A percentile compares a stretch with the other conserved stretches of the same genome.
These are phyloP conservation scores for Purshia tridentata DNA, from an alignment of 306 rosid species.

Conservation along the genomic window DNA sequence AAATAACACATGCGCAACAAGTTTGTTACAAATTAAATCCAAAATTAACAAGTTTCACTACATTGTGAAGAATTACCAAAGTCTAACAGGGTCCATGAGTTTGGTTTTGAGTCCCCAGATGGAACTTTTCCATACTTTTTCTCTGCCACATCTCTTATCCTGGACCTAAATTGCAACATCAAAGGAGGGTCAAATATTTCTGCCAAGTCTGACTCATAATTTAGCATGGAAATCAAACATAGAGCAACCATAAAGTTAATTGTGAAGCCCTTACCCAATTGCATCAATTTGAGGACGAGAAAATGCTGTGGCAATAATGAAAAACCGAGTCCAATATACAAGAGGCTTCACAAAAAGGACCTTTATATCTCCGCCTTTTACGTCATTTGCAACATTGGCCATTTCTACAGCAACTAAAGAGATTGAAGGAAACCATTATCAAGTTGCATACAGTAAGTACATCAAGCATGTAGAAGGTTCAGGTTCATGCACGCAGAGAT, in stretches of 20 bases:
- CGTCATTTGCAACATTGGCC: constrained; percentile 90
- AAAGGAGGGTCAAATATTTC: constrained; percentile 1
- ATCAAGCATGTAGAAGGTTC: constrained; percentile 19
- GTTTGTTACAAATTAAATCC: background rate
- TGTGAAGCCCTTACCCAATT: constrained; percentile 48
- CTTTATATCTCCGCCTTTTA: constrained; percentile 86
- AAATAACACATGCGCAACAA: background rate
- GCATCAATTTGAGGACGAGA: constrained; percentile 96
- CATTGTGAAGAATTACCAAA: constrained; percentile 44
- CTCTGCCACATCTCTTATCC: constrained; percentile 86
- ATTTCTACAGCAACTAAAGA: constrained; percentile 79
- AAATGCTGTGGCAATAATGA: constrained; percentile 85
- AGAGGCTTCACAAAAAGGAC: constrained; percentile 97
- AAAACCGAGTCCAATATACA: constrained; percentile 94
- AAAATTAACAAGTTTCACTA: background rate
- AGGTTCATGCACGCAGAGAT: background rate
- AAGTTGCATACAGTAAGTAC: background rate
- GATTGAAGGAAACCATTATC: constrained; percentile 20
- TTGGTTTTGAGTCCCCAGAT: constrained; percentile 78
- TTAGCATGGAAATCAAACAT: constrained; percentile 13
- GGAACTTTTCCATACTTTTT: constrained; percentile 76
- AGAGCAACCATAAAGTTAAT: constrained; percentile 10
- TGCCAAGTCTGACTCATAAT: constrained; percentile 17
- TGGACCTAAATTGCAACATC: constrained; percentile 55
- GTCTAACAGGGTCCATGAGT: constrained; percentile 93